Evolutionary conservation across 1,139 yeast genomes (phyloP).

Genomic region (Torulaspora globosa): DNA sequence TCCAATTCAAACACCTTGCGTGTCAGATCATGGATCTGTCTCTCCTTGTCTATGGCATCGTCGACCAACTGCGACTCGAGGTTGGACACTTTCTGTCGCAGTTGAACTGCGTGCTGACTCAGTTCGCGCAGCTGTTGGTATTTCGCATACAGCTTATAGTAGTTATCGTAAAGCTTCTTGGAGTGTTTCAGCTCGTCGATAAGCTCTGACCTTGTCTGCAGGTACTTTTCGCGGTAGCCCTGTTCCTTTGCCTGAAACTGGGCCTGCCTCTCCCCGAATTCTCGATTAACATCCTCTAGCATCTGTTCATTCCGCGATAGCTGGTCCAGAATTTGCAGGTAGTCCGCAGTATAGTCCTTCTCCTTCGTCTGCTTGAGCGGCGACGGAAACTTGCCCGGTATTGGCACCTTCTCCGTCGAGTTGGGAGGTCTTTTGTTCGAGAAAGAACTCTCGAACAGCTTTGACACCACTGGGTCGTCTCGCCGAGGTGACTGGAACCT

Average conservation of each 20-base stretch:
- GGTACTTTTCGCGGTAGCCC: conserved; percentile 38
- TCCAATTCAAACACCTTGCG: conserved; percentile 28
- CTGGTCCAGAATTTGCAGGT: conserved; percentile 23
- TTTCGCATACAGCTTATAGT: conserved; percentile 43
- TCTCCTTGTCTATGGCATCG: conserved; percentile 21
- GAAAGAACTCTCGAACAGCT: conserved; percentile 17
- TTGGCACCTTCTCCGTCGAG: conserved; percentile 2
- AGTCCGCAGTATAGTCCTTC: conserved; percentile 22
- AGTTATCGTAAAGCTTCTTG: conserved; percentile 38
- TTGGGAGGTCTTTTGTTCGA: conserved; percentile 1
- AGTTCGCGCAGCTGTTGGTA: conserved; percentile 40
- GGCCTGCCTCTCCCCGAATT: conserved; percentile 23
- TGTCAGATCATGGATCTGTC: conserved; percentile 27
- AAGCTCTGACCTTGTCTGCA: conserved; percentile 37
- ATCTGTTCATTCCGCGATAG: conserved; percentile 31
- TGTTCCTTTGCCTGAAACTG: conserved; percentile 22
- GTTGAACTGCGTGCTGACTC: conserved; percentile 18
- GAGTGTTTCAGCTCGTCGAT: conserved; percentile 36
- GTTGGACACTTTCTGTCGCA: conserved; percentile 22
- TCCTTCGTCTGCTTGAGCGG: conserved; percentile 13
- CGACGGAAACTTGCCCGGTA: conserved; percentile 29
- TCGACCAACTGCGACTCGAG: conserved; percentile 31
- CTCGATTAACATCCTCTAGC: conserved; percentile 24
- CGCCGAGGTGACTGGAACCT: conserved; percentile 16
- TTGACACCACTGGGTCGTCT: conserved; percentile 25